phyloP scores from a whole-genome alignment of 2,329 filamentous ascomycete species.

The Talaromyces sp. region DNA sequence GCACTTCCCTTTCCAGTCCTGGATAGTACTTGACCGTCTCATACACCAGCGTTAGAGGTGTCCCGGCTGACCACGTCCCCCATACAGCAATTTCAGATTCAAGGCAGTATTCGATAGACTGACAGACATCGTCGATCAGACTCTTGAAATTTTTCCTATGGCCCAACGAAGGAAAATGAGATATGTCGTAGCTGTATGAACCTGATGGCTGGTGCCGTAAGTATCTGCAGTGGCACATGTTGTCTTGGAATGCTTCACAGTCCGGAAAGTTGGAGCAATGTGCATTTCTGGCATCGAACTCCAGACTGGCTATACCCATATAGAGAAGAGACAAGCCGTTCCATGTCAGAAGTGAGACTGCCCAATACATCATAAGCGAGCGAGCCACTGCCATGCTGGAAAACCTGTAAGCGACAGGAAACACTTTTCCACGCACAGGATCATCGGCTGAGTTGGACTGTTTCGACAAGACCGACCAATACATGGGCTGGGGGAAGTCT shows the following conservation, averaged over 20 bases:
- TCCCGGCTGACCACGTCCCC: conserved; percentile 10
- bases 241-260: conserved; percentile 7
- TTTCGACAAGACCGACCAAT: conserved; percentile 29
- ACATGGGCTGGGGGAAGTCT: conserved; percentile 25
- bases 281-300: conserved; percentile 12
- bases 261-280: conserved; percentile 11
- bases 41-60: conserved; percentile 16
- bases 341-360: conserved; percentile 32
- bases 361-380: conserved; percentile 34
- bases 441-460: conserved; percentile 14
- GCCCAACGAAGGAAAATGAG: conserved; percentile 23
- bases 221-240: conserved; percentile 13
- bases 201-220: conserved; percentile 6
- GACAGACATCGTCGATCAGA: conserved; percentile 33
- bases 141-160: conserved; percentile 25
- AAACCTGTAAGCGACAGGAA: conserved; percentile 32
- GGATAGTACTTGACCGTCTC: conserved; percentile 15
- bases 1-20: conserved; percentile 11
- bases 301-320: conserved; percentile 22
- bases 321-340: conserved; percentile 33
- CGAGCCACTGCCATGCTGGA: conserved; percentile 25
- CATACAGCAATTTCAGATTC: conserved; percentile 23
- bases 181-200: conserved; percentile 13
- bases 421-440: conserved; percentile 20
- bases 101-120: conserved; percentile 34